Evolutionary conservation across 805 yeast genomes (phyloP).

Genomic region (Candida morakotiae): DNA sequence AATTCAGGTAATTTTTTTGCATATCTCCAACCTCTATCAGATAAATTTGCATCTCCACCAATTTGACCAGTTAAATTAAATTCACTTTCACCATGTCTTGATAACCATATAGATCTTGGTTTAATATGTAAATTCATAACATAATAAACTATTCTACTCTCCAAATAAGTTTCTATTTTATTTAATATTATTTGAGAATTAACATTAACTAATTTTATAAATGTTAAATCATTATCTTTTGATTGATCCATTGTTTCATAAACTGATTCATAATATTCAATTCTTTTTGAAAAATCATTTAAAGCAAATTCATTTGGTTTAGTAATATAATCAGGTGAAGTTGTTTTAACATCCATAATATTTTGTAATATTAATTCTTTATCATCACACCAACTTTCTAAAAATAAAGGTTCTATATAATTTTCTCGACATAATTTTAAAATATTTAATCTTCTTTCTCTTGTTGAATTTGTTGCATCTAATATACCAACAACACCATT

Average conservation of each 20-base stretch:
- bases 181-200: conserved; percentile 86
- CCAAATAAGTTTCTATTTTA: conserved; percentile 81
- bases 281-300: conserved; percentile 67
- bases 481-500: conserved; percentile 87
- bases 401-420: conserved; percentile 81
- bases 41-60: conserved; percentile 89
- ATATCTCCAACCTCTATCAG: conserved; percentile 80
- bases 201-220: conserved; percentile 82
- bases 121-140: conserved; percentile 93
- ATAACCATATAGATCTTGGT: conserved; percentile 88
- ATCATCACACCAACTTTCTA: conserved; percentile 90
- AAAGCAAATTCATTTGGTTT: conserved; percentile 70
- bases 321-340: conserved; percentile 76
- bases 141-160: conserved; percentile 89
- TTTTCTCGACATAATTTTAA: conserved; percentile 57
- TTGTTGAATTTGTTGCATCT: conserved; percentile 90
- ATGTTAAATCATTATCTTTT: conserved; percentile 64
- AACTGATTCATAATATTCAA: conserved; percentile 63
- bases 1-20: conserved; percentile 77
- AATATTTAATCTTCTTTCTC: conserved; percentile 63
- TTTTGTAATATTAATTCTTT: conserved; percentile 72
- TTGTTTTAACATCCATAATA: conserved; percentile 79
- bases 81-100: conserved; percentile 93
- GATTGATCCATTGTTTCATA: conserved; percentile 72
- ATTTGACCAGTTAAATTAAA: conserved; percentile 91